Evolutionary conservation across 305 asterid species (phyloP).

Genomic region (Plantago rigida): DNA sequence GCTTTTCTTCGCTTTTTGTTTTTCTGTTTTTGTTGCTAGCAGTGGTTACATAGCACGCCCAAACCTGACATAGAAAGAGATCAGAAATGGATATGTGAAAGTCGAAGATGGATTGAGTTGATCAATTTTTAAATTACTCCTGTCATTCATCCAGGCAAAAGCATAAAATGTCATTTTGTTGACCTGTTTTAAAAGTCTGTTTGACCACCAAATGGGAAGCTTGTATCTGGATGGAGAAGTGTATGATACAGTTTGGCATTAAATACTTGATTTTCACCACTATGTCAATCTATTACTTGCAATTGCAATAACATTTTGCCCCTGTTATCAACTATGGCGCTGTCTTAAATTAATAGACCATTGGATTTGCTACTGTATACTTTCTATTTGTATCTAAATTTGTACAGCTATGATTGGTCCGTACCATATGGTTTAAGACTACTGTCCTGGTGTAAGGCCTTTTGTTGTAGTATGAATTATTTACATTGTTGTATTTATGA

Average conservation of each 20-base stretch:
- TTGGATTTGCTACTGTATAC: neutral
- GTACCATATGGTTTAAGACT: too few relatives aligned
- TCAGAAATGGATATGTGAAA: too few relatives aligned
- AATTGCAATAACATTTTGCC: neutral
- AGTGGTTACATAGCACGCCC: conserved; percentile 5
- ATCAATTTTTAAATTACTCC: neutral
- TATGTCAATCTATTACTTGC: too few relatives aligned
- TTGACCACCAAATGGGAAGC: neutral
- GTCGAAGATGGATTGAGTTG: neutral
- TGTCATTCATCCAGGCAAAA: too few relatives aligned
- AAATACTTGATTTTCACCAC: too few relatives aligned
- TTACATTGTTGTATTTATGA: conserved; percentile 19
- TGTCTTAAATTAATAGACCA: neutral
- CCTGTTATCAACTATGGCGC: neutral
- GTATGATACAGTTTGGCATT: too few relatives aligned
- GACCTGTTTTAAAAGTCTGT: too few relatives aligned
- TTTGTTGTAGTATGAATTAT: conserved; percentile 14
- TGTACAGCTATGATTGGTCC: too few relatives aligned
- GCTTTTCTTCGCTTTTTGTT: neutral
- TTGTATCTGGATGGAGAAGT: too few relatives aligned
- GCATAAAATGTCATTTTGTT: too few relatives aligned
- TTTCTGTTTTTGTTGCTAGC: conserved; percentile 13
- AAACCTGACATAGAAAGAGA: neutral
- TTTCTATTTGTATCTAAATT: too few relatives aligned
- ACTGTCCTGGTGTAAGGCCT: neutral